Conservation (phyloP, 345 rosid genomes). For the Brassica rapa region DNA sequence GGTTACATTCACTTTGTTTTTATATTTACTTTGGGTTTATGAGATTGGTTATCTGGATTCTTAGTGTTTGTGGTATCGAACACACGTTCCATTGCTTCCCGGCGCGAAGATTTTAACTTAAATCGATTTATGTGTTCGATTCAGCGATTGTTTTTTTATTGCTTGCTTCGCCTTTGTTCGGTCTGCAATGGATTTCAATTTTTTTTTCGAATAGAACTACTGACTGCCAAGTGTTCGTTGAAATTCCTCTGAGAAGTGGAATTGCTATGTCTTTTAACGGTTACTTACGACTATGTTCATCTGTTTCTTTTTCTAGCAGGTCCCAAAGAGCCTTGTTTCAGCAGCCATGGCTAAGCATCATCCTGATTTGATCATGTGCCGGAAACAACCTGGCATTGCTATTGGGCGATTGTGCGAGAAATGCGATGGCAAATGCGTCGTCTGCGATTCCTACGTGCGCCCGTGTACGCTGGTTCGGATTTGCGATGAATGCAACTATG, state of each 20-base stretch:
- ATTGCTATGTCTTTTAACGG: neutral
- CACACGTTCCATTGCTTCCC: neutral
- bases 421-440: slow-evolving; percentile 67
- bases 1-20: slow-evolving; percentile 5
- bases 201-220: neutral
- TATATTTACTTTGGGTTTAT: neutral
- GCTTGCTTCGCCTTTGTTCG: neutral
- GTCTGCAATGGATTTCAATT: neutral
- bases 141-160: neutral
- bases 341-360: slow-evolving; percentile 68
- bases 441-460: slow-evolving; percentile 67
- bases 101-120: neutral
- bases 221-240: slow-evolving; percentile 8
- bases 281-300: neutral
- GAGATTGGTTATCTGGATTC: neutral
- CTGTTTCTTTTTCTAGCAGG: too few relatives aligned
- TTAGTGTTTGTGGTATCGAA: neutral
- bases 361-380: slow-evolving; percentile 74
- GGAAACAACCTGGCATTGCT: slow-evolving; percentile 78
- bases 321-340: neutral
- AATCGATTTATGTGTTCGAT: slow-evolving; percentile 1
- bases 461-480: slow-evolving; percentile 73
- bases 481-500: slow-evolving; percentile 74
- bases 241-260: slow-evolving; percentile 20
- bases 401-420: slow-evolving; percentile 69